Percentiles rank a stretch among this genome's conserved stretches.
Conservation (phyloP, 2,329 filamentous ascomycete species). For the Colletotrichum sp. region DNA sequence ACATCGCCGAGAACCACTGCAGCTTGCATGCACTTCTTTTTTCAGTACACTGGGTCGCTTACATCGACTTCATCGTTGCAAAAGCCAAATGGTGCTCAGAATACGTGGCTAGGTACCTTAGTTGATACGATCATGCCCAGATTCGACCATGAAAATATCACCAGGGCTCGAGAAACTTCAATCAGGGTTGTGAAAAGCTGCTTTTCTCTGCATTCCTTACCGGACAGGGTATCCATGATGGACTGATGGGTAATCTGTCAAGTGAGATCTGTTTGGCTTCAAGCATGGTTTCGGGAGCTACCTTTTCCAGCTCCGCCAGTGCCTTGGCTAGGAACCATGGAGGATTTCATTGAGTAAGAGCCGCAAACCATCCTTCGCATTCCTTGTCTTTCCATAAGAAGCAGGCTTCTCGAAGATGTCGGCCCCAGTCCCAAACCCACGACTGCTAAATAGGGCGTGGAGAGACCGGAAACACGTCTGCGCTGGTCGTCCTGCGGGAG, state of each 20-base stretch:
- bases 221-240: background rate
- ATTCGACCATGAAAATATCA: background rate
- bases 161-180: background rate
- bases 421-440: background rate
- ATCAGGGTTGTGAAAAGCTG: background rate
- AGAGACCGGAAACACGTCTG: background rate
- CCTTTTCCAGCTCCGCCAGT: background rate
- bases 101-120: too few species aligned
- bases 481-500: conserved; percentile 15
- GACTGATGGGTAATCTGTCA: background rate
- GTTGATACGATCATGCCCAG: background rate
- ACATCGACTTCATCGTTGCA: background rate
- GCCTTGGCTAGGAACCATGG: background rate
- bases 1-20: background rate
- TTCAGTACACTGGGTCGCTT: background rate
- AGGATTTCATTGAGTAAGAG: background rate
- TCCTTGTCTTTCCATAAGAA: background rate
- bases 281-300: background rate
- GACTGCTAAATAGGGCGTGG: background rate
- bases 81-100: background rate
- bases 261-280: background rate
- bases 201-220: background rate
- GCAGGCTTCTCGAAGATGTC: conserved; percentile 13
- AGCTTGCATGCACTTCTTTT: background rate
- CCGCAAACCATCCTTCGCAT: background rate